A percentile compares a stretch with the other conserved stretches of the same genome.
Evolutionary conservation across 2,329 filamentous ascomycete species (phyloP).

Genomic region (Colletotrichum australisinense): DNA sequence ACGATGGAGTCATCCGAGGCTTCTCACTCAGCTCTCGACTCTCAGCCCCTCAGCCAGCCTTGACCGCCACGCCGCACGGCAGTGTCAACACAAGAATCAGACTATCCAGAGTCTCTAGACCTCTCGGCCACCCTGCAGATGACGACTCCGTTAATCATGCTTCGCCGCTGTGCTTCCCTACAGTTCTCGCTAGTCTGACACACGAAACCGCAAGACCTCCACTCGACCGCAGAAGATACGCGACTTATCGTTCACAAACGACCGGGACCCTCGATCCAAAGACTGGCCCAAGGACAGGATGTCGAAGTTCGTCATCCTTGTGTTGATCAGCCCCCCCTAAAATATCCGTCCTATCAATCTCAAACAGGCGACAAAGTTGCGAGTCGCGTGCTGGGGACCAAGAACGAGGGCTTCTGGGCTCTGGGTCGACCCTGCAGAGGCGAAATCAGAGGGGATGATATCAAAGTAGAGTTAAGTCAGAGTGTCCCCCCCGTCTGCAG

Average conservation of each 20-base stretch:
- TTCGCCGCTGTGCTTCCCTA: slow-evolving; percentile 33
- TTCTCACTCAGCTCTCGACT: slow-evolving; percentile 43
- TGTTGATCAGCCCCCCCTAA: slow-evolving; percentile 57
- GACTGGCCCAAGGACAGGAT: slow-evolving; percentile 31
- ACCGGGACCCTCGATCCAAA: slow-evolving; percentile 40
- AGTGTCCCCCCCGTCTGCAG: slow-evolving; percentile 2
- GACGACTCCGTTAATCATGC: slow-evolving; percentile 36
- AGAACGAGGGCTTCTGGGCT: slow-evolving; percentile 24
- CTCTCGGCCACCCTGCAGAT: slow-evolving; percentile 29
- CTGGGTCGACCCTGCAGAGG: slow-evolving; percentile 24
- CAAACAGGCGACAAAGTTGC: slow-evolving; percentile 54
- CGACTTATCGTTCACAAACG: slow-evolving; percentile 29
- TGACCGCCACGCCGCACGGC: slow-evolving; percentile 37
- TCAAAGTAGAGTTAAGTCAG: slow-evolving; percentile 34
- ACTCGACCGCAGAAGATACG: slow-evolving; percentile 33
- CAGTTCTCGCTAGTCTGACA: slow-evolving; percentile 37
- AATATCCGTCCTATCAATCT: slow-evolving; percentile 62
- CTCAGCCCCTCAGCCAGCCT: slow-evolving; percentile 34
- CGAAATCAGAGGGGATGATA: slow-evolving; percentile 28
- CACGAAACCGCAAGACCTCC: slow-evolving; percentile 37
- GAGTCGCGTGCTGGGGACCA: slow-evolving; percentile 36
- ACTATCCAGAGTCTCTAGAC: slow-evolving; percentile 19
- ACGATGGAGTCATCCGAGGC: slow-evolving; percentile 61
- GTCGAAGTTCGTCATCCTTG: slow-evolving; percentile 42
- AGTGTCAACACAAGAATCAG: slow-evolving; percentile 26